Evolutionary conservation across 257 asterid species (phyloP), one percentile per base, ranked within the genome.

Genomic region (Solanum arcanum): DNA sequence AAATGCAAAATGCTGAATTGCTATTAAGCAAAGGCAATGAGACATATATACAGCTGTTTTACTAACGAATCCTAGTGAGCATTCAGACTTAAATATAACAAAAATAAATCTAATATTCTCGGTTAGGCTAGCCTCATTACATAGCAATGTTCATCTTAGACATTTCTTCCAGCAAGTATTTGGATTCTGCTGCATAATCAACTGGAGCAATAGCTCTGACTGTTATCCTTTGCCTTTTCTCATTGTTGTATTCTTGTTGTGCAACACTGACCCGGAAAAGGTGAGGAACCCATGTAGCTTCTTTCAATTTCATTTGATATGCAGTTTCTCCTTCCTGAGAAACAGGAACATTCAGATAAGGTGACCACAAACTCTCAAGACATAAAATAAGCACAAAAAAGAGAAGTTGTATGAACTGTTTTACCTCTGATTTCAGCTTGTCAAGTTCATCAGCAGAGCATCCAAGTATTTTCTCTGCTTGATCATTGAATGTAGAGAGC

Each of bases 221-320:
- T 3, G 98, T 95, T 87, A 97, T 94, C 93, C 98, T 93, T 93
- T 96, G 99, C 89, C 89, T 97, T 89, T 89, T 96, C 88, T 97
- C 99, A 12, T 91, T 91, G 62, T 96, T 96, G 89, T 96, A 97
- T 87, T 95, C 99, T 1, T 93, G 90, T 4, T 89, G 88, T 12
- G 92, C 78, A 27, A 97, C 98, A 14, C 98, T 92, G 14, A 97
- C 97, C 27, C 98, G 93, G 89, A 94, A 95, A 66, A 93, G 94
- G 80, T 95, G 92, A 77, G 96, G 94, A 52, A 33, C 89, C 98
- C 99, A 96, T 35, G 93, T 92, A 6, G 95, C 91, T 88, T 91
- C 91, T 87, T 91, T 91, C 90, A 91, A 11, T 84, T 85, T 91
- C 90, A 89, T 87, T 85, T 78, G 90, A 73, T 77, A 88, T 39